Base-by-base conservation (phyloP, 345 rosid genomes). In the Eutrema yunnanense region DNA sequence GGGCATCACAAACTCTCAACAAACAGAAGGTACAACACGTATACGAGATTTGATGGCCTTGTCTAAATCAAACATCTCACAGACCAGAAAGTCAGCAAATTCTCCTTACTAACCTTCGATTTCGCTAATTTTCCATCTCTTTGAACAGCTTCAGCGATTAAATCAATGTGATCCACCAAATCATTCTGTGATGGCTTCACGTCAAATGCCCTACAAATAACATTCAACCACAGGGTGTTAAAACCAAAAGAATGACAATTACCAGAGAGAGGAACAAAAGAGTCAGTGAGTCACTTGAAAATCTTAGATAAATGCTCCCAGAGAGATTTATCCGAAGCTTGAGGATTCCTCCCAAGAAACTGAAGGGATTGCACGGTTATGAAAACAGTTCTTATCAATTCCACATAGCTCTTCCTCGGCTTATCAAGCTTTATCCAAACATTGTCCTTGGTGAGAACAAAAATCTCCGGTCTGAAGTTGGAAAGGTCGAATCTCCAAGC, bases 401-500 rank as follows among this genome's bases (percentile, higher is more conserved):
- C 84, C 72, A 68, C 92, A 51, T 55, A 89, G 74, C 87, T 82
- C 79, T 90, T 95, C 87, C 95, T 87, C 2, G 97, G 92, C 78
- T 86, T 90, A 42, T 82, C 84, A 27, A 95, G 80, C 76, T 83
- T 84, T 6, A 95, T 62, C 90, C 97, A 95, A 6, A 27, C 19
- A 30, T 82, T 82, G 7, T 85, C 90, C 78, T 84, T 89, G 0
- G 89, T 77, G 10, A 90, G 86, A 55, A 88, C 96, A 4, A 68
- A 88, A 49, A 92, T 82, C 73, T 82, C 92, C 0, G 92, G 89
- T 10, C 10, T 72, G 40, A 77, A 73, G 72, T 81, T 78, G 13
- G 59, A 55, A n/a, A 95, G 81, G 61, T 87, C 88, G 50, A 89
- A 86, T 75, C 79, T 87, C 99, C 99, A 95, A 3, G 86, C 92